Conservation (phyloP, 176 grass and related monocot species). For the Juncus inflexus region DNA sequence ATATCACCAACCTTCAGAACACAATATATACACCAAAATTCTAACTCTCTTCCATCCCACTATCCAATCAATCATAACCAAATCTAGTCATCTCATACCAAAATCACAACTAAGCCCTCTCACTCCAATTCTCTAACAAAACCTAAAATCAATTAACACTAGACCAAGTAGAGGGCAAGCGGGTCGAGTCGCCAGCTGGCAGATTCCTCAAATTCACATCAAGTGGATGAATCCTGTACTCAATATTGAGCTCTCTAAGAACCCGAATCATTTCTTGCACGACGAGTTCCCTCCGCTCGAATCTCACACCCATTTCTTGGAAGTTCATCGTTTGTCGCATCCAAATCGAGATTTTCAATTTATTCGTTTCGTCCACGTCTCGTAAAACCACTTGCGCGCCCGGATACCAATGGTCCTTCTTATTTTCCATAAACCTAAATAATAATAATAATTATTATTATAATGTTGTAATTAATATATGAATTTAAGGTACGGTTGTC, state of each 20-base stretch:
- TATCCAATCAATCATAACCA: too few species aligned
- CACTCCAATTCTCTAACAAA: too few species aligned
- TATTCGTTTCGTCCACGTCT: slow-evolving; percentile 74
- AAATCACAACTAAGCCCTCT: too few species aligned
- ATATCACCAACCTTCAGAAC: too few species aligned
- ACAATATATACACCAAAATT: too few species aligned
- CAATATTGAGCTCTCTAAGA: slow-evolving; percentile 70
- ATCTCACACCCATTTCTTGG: slow-evolving; percentile 73
- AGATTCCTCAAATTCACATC: slow-evolving; percentile 73
- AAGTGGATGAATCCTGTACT: slow-evolving; percentile 72
- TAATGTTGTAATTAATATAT: too few species aligned
- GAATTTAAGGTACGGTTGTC: too few species aligned
- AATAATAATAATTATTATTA: too few species aligned
- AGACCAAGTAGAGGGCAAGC: slow-evolving; percentile 70
- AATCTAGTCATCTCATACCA: too few species aligned
- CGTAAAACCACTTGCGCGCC: slow-evolving; percentile 57
- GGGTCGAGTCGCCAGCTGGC: slow-evolving; percentile 37
- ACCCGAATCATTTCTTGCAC: slow-evolving; percentile 84
- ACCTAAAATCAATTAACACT: slow-evolving; percentile 23
- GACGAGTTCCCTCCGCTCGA: slow-evolving; percentile 67
- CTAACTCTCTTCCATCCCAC: too few species aligned
- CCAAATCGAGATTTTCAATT: slow-evolving; percentile 75
- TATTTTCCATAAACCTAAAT: slow-evolving; percentile 72
- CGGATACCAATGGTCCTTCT: slow-evolving; percentile 98
- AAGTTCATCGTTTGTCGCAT: slow-evolving; percentile 87